Percentiles rank a stretch among this genome's conserved stretches.
Conservation (phyloP, 2,329 filamentous ascomycete genomes). For the Claviceps sp. region DNA sequence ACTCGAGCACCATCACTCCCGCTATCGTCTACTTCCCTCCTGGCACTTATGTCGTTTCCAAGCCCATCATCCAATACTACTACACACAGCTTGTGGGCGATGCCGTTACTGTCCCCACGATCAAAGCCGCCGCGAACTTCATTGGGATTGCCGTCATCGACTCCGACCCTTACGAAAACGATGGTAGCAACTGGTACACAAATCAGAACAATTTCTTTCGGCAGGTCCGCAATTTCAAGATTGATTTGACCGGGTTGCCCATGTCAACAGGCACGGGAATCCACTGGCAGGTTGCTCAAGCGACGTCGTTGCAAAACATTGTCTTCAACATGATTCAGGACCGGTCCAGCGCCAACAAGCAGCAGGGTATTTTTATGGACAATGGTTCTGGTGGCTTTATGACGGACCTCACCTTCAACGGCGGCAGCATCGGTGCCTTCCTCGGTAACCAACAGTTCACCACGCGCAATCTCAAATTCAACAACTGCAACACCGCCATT, state of each 20-base stretch:
- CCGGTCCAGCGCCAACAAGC: slow-evolving; percentile 47
- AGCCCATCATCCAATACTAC: slow-evolving; percentile 73
- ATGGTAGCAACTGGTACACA: slow-evolving; percentile 60
- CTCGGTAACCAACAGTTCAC: slow-evolving; percentile 83
- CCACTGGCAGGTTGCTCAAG: slow-evolving; percentile 79
- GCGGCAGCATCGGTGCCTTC: slow-evolving; percentile 65
- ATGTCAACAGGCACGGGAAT: slow-evolving; percentile 52
- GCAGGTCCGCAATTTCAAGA: slow-evolving; percentile 67
- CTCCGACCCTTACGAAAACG: slow-evolving; percentile 64
- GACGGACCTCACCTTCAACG: slow-evolving; percentile 71
- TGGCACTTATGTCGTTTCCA: slow-evolving; percentile 71
- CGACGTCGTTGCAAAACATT: slow-evolving; percentile 68
- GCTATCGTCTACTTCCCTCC: slow-evolving; percentile 86
- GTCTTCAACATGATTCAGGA: slow-evolving; percentile 66
- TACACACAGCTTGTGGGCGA: slow-evolving; percentile 91
- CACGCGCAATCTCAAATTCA: slow-evolving; percentile 70
- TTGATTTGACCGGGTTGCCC: slow-evolving; percentile 58
- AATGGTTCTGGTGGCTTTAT: slow-evolving; percentile 78
- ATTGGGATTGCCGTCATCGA: slow-evolving; percentile 81
- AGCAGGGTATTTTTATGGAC: slow-evolving; percentile 73
- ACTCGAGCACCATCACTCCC: slow-evolving; percentile 71
- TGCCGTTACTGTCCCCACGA: slow-evolving; percentile 52
- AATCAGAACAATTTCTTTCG: slow-evolving; percentile 81
- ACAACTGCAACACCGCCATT: slow-evolving; percentile 67
- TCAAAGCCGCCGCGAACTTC: slow-evolving; percentile 64